A percentile compares a stretch with the other conserved stretches of the same genome.
Conservation (phyloP, 2,329 filamentous ascomycete species). For the Penicillium hordei region DNA sequence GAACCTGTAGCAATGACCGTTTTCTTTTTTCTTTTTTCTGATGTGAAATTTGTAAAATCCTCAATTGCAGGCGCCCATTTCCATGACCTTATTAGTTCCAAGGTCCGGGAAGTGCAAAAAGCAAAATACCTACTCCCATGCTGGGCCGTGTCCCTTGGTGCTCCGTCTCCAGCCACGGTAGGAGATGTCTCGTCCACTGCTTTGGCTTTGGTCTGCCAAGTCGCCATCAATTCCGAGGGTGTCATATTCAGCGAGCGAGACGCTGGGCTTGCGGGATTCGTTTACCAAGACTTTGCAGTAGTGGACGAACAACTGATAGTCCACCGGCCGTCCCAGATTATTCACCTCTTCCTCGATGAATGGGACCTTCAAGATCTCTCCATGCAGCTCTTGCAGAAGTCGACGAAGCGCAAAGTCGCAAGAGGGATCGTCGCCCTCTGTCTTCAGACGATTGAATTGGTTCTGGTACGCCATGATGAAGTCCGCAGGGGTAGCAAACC, state of each 20-base stretch:
- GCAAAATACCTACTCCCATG: neutral
- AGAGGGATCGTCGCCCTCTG: neutral
- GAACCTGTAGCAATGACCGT: neutral
- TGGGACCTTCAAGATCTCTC: neutral
- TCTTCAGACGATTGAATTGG: slow-evolving; percentile 3
- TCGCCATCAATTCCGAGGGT: neutral
- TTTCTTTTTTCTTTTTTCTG: neutral
- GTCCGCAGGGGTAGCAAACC: neutral
- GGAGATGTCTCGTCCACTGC: neutral
- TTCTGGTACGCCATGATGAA: slow-evolving; percentile 7
- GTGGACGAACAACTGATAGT: slow-evolving; percentile 2
- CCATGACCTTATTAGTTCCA: neutral
- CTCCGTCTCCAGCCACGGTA: slow-evolving; percentile 2
- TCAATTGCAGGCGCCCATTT: neutral
- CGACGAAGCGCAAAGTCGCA: neutral
- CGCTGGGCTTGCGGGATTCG: neutral
- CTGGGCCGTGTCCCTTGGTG: neutral
- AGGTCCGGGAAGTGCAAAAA: neutral
- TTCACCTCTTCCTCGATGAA: neutral
- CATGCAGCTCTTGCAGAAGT: neutral
- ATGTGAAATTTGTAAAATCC: neutral
- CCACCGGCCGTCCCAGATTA: neutral
- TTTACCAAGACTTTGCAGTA: slow-evolving; percentile 1
- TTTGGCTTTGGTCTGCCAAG: neutral
- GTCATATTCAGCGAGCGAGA: neutral